Base-by-base conservation (phyloP, 495 filamentous ascomycete species). In the Talaromyces thailandensis region DNA sequence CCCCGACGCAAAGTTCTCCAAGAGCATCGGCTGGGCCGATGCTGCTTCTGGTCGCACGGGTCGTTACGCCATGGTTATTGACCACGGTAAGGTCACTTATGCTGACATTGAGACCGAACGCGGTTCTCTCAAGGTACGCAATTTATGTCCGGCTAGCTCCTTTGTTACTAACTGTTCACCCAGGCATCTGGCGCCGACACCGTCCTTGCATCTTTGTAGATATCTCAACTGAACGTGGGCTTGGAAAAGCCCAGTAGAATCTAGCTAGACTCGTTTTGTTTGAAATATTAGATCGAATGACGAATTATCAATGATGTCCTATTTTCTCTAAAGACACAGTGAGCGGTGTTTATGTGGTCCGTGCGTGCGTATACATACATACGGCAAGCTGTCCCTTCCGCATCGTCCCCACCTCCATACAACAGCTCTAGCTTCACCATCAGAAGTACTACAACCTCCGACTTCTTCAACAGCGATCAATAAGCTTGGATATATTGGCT, bases 51-150 rank as follows among this genome's bases (percentile, higher is more conserved):
- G 73, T 6, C 83, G 91, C 26, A 92, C 90, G n/a, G 84, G 84
- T 18, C 81, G 93, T 24, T 98, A 90, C 74, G 93, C 91, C 50
- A 81, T 96, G 68, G 77, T 94, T 21, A 83, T 98, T 66, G 91
- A 96, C 72, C 85, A 95, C 70, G 92, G 93, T 61, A 95, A 89
- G 78, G 81, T 98, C 57, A 76, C 76, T 53, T 96, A 96, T 74
- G 91, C 93, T 21, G 86, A 90, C 71, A 87, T 88, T 66, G 89
- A 93, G 73, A 85, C 85, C 45, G 80, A 84, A 50, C 80, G 79
- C 62, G 84, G 89, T 62, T 84, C 85, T 59, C 69, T 71, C 4
- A 69, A 70, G 75, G 69, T 73, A 55, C 31, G 45, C 24, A 18
- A 12, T 52, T 35, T 18, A 23, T 9, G 25, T 63, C 18, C 45